A percentile compares a stretch with the other conserved stretches of the same genome.
Evolutionary conservation across 805 yeast genomes (phyloP).

Genomic region (Lachancea nothofagi): DNA sequence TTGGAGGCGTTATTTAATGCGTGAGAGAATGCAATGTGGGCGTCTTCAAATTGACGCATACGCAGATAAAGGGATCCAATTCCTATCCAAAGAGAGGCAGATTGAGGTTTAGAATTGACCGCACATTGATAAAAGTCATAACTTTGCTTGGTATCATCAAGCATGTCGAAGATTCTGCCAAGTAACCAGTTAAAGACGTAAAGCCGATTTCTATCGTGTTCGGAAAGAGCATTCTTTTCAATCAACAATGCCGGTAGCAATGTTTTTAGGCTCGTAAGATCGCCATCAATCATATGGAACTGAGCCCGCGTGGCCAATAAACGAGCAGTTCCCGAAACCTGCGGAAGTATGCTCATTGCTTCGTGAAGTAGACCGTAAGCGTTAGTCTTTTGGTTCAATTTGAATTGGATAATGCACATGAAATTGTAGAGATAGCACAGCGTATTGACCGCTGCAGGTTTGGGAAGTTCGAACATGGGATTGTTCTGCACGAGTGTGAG

Average conservation of each 20-base stretch:
- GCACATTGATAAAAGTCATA: constrained; percentile 21
- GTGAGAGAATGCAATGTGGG: constrained; percentile 62
- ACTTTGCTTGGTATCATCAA: constrained; percentile 16
- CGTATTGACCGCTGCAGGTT: constrained; percentile 1
- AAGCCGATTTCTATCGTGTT: neutral
- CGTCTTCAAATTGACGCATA: constrained; percentile 57
- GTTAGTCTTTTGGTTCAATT: constrained; percentile 1
- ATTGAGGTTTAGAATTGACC: constrained; percentile 13
- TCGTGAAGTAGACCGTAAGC: constrained; percentile 5
- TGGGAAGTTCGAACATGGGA: neutral
- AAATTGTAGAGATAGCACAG: constrained; percentile 11
- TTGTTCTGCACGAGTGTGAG: neutral
- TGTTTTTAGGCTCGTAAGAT: neutral
- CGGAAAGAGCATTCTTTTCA: constrained; percentile 1
- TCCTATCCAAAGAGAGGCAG: constrained; percentile 60
- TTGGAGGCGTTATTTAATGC: constrained; percentile 31
- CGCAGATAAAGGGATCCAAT: constrained; percentile 57
- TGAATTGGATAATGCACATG: constrained; percentile 10
- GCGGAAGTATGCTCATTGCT: constrained; percentile 8
- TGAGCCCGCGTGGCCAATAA: constrained; percentile 7
- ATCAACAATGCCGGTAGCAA: constrained; percentile 6
- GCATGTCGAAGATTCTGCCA: constrained; percentile 8
- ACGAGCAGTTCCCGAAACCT: constrained; percentile 2
- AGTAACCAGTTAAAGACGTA: constrained; percentile 11
- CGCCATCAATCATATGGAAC: constrained; percentile 6